A percentile compares a stretch with the other conserved stretches of the same genome.
phyloP scores from a whole-genome alignment of 805 yeast species.

The Saturnispora saitoi region DNA sequence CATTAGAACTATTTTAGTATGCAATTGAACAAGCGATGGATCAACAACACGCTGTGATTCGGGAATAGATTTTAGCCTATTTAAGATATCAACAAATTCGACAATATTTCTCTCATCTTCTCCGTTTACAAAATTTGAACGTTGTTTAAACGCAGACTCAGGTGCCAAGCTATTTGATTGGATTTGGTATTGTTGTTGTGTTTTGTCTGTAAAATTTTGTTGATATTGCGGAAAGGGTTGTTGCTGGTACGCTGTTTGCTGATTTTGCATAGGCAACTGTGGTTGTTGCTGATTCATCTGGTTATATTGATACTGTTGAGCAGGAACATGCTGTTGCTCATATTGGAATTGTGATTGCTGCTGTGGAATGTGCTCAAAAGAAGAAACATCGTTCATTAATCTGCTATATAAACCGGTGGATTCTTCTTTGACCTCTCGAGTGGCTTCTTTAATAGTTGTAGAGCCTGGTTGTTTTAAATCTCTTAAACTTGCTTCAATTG shows the following conservation, averaged over 20 bases:
- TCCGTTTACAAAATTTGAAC: constrained; percentile 31
- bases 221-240: not conserved
- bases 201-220: not conserved
- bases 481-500: constrained; percentile 82
- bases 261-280: not conserved
- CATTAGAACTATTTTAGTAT: constrained; percentile 48
- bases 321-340: constrained; percentile 11
- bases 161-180: not conserved
- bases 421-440: constrained; percentile 1
- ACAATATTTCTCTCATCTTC: constrained; percentile 64
- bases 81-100: constrained; percentile 60
- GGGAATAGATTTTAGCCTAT: constrained; percentile 40
- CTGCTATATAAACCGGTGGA: constrained; percentile 25
- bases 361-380: not conserved
- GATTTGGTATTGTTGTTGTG: not conserved
- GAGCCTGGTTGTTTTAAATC: constrained; percentile 43
- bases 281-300: not conserved
- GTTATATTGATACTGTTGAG: constrained; percentile 9
- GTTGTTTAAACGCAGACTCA: not conserved
- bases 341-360: constrained; percentile 2
- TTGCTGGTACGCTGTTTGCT: not conserved
- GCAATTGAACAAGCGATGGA: constrained; percentile 45
- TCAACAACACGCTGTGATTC: constrained; percentile 31
- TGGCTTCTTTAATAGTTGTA: constrained; percentile 7
- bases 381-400: constrained; percentile 10